phyloP scores from a whole-genome alignment of 2,329 filamentous ascomycete species.

The Pestalotiopsis sp. region DNA sequence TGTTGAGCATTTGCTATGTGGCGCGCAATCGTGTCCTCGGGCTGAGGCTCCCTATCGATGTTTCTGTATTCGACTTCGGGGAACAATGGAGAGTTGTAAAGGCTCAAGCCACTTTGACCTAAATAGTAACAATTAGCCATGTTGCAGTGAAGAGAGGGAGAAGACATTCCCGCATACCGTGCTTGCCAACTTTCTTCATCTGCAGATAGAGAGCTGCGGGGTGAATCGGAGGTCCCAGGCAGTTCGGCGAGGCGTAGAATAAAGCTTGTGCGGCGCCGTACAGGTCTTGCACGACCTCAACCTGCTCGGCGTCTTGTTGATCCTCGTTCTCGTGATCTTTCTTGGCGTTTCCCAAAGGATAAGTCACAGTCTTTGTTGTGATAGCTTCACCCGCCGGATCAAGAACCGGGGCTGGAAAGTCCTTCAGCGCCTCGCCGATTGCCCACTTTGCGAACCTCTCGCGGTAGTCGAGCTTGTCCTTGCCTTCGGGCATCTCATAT shows the following conservation, averaged over 20 bases:
- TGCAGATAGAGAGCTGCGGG: conserved; percentile 24
- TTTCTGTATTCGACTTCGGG: conserved; percentile 16
- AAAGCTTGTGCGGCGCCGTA: conserved; percentile 23
- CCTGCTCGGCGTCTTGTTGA: conserved; percentile 6
- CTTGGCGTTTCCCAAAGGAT: background rate
- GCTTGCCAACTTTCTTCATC: conserved; percentile 26
- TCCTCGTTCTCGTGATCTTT: background rate
- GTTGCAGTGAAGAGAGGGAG: background rate
- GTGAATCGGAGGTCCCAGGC: conserved; percentile 28
- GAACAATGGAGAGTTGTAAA: conserved; percentile 27
- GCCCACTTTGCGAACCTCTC: conserved; percentile 22
- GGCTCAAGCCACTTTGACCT: conserved; percentile 18
- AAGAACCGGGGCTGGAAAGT: conserved; percentile 14
- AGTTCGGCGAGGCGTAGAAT: conserved; percentile 26
- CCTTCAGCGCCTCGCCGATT: conserved; percentile 20
- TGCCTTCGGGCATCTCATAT: background rate
- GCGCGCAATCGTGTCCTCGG: no score
- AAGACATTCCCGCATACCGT: conserved; percentile 15
- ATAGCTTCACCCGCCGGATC: conserved; percentile 22
- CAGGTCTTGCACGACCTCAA: conserved; percentile 19
- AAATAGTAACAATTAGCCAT: background rate
- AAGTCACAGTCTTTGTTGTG: conserved; percentile 14
- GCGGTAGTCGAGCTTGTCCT: conserved; percentile 10
- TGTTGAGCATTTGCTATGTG: no score
- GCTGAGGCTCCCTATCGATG: background rate